These are phyloP conservation scores for Stentor coeruleus DNA, from an alignment of 73 alveolate genomes.

Conservation along the genomic window DNA sequence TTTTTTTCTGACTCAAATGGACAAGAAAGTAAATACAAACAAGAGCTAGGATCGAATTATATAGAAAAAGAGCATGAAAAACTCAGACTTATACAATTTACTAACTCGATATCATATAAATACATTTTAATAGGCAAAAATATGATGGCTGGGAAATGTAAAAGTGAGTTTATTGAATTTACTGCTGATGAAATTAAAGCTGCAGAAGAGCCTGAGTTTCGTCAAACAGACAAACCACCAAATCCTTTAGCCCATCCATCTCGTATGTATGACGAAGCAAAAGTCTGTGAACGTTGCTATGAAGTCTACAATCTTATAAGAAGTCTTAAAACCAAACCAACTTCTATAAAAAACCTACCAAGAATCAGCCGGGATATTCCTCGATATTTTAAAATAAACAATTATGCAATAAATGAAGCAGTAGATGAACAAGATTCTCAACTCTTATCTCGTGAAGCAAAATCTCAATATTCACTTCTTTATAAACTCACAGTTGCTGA, in stretches of 20 bases:
- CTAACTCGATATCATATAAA: neutral
- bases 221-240: neutral
- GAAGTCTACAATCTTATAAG: neutral
- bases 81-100: neutral
- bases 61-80: slow-evolving; percentile 7
- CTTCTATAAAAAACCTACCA: neutral
- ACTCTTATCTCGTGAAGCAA: neutral
- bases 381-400: too few relatives aligned
- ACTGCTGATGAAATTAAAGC: neutral
- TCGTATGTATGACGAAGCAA: slow-evolving; percentile 1
- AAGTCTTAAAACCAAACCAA: neutral
- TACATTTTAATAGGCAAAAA: slow-evolving; percentile 10
- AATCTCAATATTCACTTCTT: neutral
- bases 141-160: neutral
- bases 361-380: neutral
- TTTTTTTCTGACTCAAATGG: too few relatives aligned
- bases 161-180: neutral
- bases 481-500: neutral
- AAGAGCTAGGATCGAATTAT: neutral
- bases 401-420: neutral
- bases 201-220: neutral
- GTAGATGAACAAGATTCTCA: neutral
- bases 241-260: slow-evolving; percentile 1
- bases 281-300: slow-evolving; percentile 21
- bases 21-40: neutral